Evolutionary conservation across 73 alveolate genomes (phyloP).

Genomic region (Blepharisma stoltei): DNA sequence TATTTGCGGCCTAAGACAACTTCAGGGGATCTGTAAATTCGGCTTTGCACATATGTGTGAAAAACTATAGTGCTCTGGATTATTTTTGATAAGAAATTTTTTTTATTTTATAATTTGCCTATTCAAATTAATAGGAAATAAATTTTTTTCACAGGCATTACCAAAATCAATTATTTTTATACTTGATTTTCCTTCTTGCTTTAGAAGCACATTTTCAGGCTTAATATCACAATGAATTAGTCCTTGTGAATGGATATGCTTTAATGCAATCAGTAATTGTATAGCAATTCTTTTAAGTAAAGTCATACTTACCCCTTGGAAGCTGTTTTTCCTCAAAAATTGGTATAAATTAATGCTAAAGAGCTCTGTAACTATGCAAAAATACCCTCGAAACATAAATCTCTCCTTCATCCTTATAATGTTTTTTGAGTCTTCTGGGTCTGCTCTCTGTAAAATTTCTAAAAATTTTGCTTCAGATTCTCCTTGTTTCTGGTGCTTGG

Average conservation of each 20-base stretch:
- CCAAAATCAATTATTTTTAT: conserved; percentile 32
- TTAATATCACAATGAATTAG: conserved; percentile 36
- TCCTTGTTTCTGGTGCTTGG: conserved; percentile 28
- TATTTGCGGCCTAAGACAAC: conserved; percentile 12
- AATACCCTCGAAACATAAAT: conserved; percentile 25
- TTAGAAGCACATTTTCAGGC: conserved; percentile 32
- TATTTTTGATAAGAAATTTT: no score
- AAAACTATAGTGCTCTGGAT: no score
- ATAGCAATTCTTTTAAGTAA: conserved; percentile 47
- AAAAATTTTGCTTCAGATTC: conserved; percentile 9
- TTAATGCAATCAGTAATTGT: conserved; percentile 40
- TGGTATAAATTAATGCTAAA: conserved; percentile 19
- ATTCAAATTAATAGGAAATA: no score
- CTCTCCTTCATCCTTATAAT: conserved; percentile 14
- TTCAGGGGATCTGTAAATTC: conserved; percentile 31
- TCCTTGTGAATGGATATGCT: conserved; percentile 36
- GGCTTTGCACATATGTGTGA: conserved; percentile 27
- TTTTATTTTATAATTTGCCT: no score
- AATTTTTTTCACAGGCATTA: conserved; percentile 4
- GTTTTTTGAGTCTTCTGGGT: conserved; percentile 27
- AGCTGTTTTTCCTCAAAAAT: conserved; percentile 7
- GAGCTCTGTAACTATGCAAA: conserved; percentile 25
- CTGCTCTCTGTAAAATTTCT: neutral
- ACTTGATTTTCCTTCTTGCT: neutral
- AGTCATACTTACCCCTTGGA: conserved; percentile 2